Base-by-base conservation (phyloP, 2,329 filamentous ascomycete genomes). In the Pleomassaria siparia region DNA sequence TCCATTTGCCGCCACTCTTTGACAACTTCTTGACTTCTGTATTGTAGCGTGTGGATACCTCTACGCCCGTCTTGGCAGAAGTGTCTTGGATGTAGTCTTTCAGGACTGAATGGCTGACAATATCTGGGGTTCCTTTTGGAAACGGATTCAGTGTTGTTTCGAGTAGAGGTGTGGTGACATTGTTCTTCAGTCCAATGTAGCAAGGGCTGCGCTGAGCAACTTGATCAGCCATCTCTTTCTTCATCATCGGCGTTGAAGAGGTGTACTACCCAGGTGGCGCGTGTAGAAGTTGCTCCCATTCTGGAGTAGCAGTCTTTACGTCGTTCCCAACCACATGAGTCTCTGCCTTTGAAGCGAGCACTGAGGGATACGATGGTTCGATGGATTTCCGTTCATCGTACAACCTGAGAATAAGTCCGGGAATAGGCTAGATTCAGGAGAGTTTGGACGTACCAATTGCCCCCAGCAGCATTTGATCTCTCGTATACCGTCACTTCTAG, bases 51-150 rank as follows among this genome's bases (percentile, higher is more conserved):
- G 81, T 82, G 8, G 74, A 59, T 0, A 72, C 63, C 2, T 81
- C 64, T 0, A 86, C 77, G 0, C 77, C 78, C 1, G 77, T 74
- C 1, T 74, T 66, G 0, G 54, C 53, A 0, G 84, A 78, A 1
- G 84, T 79, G n/a, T 78, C 74, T 49, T 84, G 79, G 4, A 88
- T 78, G 56, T 88, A 88, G 2, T 77, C 69, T 26, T 78, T 77
- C 8, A 88, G 68, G 0, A 79, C 73, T 13, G 69, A 59, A 49
- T 87, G 85, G 2, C 71, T 77, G 4, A 85, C 80, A 49, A 81
- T 81, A 13, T 83, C 80, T 2, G 77, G 76, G 0, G 83, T 87
- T 1, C 79, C 80, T 5, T 76, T 66, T 0, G 83, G 82, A 79
- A 85, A 89, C 5, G 62, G 51, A 43, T 76, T 75, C 37, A 80